Evolutionary conservation across 331 rosid species (phyloP), one percentile per base, ranked within the genome.

Genomic region (Pyracantha coccinea): DNA sequence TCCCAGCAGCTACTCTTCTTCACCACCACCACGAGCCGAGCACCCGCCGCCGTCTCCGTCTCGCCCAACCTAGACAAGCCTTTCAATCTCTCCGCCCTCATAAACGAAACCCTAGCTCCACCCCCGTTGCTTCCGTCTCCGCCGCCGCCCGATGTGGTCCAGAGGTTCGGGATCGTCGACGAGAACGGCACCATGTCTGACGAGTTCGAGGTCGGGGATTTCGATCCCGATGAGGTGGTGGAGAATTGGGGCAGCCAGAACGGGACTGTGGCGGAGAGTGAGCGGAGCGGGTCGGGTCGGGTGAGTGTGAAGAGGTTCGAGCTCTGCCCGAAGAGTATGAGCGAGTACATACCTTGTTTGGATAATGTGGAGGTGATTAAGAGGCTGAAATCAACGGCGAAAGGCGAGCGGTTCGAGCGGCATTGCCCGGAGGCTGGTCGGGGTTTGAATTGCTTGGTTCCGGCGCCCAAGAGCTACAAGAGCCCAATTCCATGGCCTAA

Each of bases 101-200:
- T 89, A 59, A 53, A 71, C 25, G 76, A 44, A n/a, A 72, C 78
- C n/a, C 77, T 52, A 57, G 70, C 59, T 44, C 74, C 80, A 0
- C 66, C 69, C 0, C 75, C 47, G 2, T 5, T n/a, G 64, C 70
- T 45, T 66, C 47, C 45, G 45, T 14, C 14, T 0, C 85, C 84
- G n/a, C 69, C 86, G 1, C 74, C 83, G 28, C 23, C 83, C 16
- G 73, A 25, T n/a, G 20, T 61, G 45, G 21, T 88, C 12, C 82
- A 71, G 85, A 80, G 85, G 67, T 89, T 85, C 68, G 99, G 99
- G 68, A 82, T 95, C 60, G 87, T 95, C 13, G 86, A 82, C 50
- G 93, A 90, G 70, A 83, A 95, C 14, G 99, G 99, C 54, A 86
- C 90, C 9, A 95, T 95, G 99, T 85, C 97, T 8, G 92, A 90